Conservation (phyloP, 1,284 basidiomycete genomes). For the Anthracocystis panici-leucophaei region DNA sequence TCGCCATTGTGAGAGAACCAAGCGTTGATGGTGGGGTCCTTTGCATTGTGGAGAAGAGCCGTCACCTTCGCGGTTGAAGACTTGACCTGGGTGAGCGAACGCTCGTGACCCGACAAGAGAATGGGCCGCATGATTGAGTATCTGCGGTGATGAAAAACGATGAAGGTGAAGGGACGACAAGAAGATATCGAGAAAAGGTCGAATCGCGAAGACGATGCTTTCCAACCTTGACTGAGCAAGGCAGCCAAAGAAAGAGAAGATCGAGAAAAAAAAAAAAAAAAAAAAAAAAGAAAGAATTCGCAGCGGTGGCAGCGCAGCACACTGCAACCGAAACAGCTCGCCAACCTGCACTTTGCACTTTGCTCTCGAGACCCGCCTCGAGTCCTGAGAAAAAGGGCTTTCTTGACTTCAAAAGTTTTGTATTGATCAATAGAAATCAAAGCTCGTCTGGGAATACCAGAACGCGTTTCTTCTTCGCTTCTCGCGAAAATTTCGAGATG, state of each 20-base stretch:
- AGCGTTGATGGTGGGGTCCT: conserved; percentile 94
- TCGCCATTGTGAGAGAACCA: conserved; percentile 99
- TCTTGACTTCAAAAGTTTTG: neutral
- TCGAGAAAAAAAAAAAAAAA: conserved; percentile 25
- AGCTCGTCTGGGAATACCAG: neutral
- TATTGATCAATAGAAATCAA: conserved; percentile 3
- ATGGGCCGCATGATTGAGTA: conserved; percentile 30
- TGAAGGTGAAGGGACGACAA: conserved; percentile 21
- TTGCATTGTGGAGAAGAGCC: conserved; percentile 95
- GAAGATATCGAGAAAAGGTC: neutral
- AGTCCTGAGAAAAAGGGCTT: conserved; percentile 1
- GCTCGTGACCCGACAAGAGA: conserved; percentile 84
- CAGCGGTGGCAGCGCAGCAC: conserved; percentile 5
- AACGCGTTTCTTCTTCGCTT: neutral
- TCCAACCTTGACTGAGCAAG: conserved; percentile 3
- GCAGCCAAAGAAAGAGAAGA: conserved; percentile 20
- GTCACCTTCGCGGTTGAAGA: conserved; percentile 95
- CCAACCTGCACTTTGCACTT: neutral
- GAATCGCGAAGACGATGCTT: conserved; percentile 11
- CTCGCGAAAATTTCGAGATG: neutral
- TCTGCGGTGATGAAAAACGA: conserved; percentile 13
- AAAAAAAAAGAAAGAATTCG: conserved; percentile 27
- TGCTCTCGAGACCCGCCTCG: neutral
- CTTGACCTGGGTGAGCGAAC: conserved; percentile 82
- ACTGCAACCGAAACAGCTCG: conserved; percentile 3